These are phyloP conservation scores for Malus domestica DNA, from an alignment of 306 rosid genomes.

Conservation along the genomic window DNA sequence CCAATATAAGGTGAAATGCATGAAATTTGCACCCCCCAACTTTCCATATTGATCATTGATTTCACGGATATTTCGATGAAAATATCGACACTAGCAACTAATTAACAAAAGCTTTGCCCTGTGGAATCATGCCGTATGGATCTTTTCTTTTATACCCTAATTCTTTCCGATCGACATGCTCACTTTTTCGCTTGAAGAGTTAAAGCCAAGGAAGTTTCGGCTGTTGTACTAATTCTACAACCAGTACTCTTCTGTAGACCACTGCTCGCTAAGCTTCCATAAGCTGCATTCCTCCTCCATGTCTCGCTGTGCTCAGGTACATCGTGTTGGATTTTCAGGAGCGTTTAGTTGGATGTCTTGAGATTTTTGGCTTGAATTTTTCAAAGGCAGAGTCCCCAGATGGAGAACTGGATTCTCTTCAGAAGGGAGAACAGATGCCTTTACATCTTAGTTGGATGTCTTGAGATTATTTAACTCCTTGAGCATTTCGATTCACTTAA, in stretches of 20 bases:
- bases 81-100: not conserved
- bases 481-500: not conserved
- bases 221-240: not conserved
- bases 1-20: too few species aligned
- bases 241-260: not conserved
- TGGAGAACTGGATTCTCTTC: not conserved
- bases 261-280: not conserved
- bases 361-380: not conserved
- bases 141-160: not conserved
- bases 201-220: not conserved
- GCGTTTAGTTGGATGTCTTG: conserved; percentile 5
- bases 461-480: not conserved
- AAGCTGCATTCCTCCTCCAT: not conserved
- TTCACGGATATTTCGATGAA: too few species aligned
- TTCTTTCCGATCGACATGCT: not conserved
- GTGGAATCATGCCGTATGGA: not conserved
- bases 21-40: too few species aligned
- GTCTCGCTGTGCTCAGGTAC: not conserved
- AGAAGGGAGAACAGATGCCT: not conserved
- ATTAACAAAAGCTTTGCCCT: not conserved
- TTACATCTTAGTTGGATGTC: not conserved
- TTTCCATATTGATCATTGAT: too few species aligned
- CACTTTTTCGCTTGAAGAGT: conserved; percentile 2
- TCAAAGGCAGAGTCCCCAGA: not conserved
- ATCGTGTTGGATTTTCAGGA: not conserved